phyloP scores from a whole-genome alignment of 2,329 filamentous ascomycete genomes.

The Colletotrichum simmondsii region DNA sequence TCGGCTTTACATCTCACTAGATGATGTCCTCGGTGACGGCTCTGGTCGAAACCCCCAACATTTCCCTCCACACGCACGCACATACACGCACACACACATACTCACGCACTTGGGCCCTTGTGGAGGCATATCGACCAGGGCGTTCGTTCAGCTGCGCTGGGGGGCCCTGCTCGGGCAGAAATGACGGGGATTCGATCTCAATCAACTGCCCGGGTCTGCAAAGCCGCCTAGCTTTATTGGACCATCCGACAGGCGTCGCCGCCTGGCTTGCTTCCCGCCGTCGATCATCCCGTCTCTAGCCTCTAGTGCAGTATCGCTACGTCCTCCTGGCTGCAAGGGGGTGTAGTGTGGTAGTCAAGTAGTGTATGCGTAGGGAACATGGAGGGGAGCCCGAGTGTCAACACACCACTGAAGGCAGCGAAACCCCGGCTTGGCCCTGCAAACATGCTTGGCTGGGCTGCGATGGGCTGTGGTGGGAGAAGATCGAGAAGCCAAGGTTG shows the following conservation, averaged over 20 bases:
- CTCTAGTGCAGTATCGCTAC: conserved; percentile 15
- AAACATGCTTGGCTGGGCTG: conserved; percentile 1
- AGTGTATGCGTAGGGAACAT: neutral
- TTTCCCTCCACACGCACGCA: neutral
- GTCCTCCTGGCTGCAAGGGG: conserved; percentile 32
- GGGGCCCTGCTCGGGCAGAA: conserved; percentile 21
- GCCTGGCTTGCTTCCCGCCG: conserved; percentile 29
- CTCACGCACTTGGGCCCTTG: neutral
- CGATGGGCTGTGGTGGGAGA: neutral
- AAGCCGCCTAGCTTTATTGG: conserved; percentile 30
- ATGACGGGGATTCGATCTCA: conserved; percentile 26
- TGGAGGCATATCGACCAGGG: neutral
- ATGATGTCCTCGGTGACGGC: conserved; percentile 17
- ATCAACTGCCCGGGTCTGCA: conserved; percentile 28
- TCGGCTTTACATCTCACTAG: neutral
- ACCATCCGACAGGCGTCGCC: conserved; percentile 29
- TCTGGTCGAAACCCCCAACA: conserved; percentile 8
- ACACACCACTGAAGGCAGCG: conserved; percentile 15
- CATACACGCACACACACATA: neutral
- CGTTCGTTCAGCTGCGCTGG: conserved; percentile 12
- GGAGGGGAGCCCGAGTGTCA: neutral
- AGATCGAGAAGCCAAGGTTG: neutral
- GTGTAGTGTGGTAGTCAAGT: neutral
- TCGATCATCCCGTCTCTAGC: conserved; percentile 33
- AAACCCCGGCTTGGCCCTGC: conserved; percentile 11